Base-by-base conservation (phyloP, 371 early-diverging fungal species). In the Catenaria anguillulae region DNA sequence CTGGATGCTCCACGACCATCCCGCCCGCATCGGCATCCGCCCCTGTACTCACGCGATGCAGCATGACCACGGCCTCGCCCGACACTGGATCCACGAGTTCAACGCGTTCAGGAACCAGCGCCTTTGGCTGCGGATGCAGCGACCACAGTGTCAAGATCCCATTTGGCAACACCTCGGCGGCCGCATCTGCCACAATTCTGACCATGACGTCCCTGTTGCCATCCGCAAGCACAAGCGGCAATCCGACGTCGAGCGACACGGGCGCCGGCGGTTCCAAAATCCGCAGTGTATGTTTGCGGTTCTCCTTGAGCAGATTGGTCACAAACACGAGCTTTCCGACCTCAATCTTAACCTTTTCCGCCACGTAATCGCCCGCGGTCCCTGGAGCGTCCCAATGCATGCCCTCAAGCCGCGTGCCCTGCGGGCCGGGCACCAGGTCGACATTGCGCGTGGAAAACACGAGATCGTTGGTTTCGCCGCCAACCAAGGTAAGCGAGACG, bases 251-350 rank as follows among this genome's bases (percentile, higher is more conserved):
- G 13, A 35, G 52, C 0, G 48, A 33, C 23, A 52, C n/a, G 50
- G 35, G 34, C 17, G 23, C n/a, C 23, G 40, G 52, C 52, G 33
- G 52, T 31, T 50, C 52, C 15, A 82, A 78, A 19, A 83, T 66
- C 8, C 83, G 71, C 56, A 82, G 73, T 2, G 75, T 72, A 24
- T 77, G 75, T 55, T 83, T 84, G 65, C 74, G 80, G 56, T 70
- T 78, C 59, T 76, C 76, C n/a, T 77, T 73, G 67, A 82, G 70
- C 63, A 84, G 82, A 62, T 79, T 83, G 56, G 81, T 79, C 10
- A 71, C 60, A 62, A 84, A 82, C 1, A 78, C 66, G 23, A 84
- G 66, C 59, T 75, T 77, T 2, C 84, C 83, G 31, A 78, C 67
- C 60, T 67, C 69, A 73, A 84, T 66, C 56, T 78, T 74, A 43